These are phyloP conservation scores for Candida golubevii DNA, from an alignment of 805 yeast genomes.

Conservation along the genomic window DNA sequence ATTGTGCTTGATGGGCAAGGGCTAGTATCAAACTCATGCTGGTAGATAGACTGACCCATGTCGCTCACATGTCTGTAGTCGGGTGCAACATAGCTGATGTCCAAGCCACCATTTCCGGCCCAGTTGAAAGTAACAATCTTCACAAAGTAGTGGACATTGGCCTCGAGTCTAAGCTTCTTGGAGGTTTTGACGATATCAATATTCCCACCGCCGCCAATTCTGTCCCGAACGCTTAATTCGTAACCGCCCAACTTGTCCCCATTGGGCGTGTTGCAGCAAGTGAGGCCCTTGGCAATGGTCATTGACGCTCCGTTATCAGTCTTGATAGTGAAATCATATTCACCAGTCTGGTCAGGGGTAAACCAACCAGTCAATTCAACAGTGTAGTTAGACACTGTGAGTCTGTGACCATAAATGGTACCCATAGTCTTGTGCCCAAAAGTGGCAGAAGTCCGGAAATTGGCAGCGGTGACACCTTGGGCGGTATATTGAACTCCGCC, in stretches of 20 bases:
- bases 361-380: slow-evolving; percentile 11
- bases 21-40: not conserved
- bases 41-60: slow-evolving; percentile 4
- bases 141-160: slow-evolving; percentile 8
- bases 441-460: not conserved
- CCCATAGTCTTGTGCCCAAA: not conserved
- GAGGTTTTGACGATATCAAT: not conserved
- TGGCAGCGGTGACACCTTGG: not conserved
- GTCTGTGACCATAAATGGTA: slow-evolving; percentile 2
- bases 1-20: not conserved
- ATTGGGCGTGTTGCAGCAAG: slow-evolving; percentile 11
- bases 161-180: slow-evolving; percentile 3
- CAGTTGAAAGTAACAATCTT: slow-evolving; percentile 12
- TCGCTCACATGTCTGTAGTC: not conserved
- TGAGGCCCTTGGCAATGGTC: slow-evolving; percentile 6
- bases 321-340: slow-evolving; percentile 7
- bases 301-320: slow-evolving; percentile 13
- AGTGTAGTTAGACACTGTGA: slow-evolving; percentile 5
- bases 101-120: slow-evolving; percentile 9
- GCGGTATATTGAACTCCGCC: not conserved
- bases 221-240: slow-evolving; percentile 4
- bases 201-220: slow-evolving; percentile 5
- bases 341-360: slow-evolving; percentile 5
- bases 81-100: slow-evolving; percentile 1
- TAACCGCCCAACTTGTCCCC: slow-evolving; percentile 3